Percentiles rank a stretch among this genome's conserved stretches.
These are phyloP conservation scores for Sphagnum tenellum DNA, from an alignment of 225 moss, liverwort and hornwort species.

Conservation along the genomic window DNA sequence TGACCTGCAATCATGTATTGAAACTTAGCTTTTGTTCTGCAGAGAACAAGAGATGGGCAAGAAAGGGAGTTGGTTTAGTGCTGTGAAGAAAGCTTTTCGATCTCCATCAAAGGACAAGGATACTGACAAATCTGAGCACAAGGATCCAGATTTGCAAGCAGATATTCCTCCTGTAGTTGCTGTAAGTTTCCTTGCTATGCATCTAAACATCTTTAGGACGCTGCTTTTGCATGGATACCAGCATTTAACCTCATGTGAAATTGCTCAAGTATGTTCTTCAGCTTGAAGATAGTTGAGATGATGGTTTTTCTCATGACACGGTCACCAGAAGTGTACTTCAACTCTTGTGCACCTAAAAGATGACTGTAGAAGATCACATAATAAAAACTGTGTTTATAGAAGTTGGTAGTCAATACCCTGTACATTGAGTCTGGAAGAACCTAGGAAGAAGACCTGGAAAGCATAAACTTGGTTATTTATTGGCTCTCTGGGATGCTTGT, in stretches of 20 bases:
- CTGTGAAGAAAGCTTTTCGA: conserved; percentile 91
- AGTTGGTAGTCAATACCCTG: too few relatives aligned
- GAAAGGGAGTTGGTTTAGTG: conserved; percentile 86
- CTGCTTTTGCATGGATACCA: not conserved
- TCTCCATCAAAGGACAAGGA: conserved; percentile 65
- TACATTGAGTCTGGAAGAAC: too few relatives aligned
- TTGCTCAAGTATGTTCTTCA: not conserved
- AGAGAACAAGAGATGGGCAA: conserved; percentile 70
- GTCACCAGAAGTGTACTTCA: too few relatives aligned
- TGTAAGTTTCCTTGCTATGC: conserved; percentile 7
- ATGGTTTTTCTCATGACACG: not conserved
- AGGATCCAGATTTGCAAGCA: conserved; percentile 46
- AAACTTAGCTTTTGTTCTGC: too few relatives aligned
- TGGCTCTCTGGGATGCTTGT: conserved; percentile 3
- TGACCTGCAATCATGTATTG: too few relatives aligned
- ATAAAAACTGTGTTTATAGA: too few relatives aligned
- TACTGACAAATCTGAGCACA: conserved; percentile 30
- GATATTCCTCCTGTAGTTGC: conserved; percentile 29
- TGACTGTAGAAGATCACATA: too few relatives aligned
- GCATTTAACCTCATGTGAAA: not conserved
- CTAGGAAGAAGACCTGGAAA: not conserved
- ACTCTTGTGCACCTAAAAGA: too few relatives aligned
- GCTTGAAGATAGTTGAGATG: not conserved
- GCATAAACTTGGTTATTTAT: not conserved
- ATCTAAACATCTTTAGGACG: not conserved